A percentile compares a stretch with the other conserved stretches of the same genome.
These are phyloP conservation scores for Multifurca ochricompacta DNA, from an alignment of 768 basidiomycete genomes.

Conservation along the genomic window DNA sequence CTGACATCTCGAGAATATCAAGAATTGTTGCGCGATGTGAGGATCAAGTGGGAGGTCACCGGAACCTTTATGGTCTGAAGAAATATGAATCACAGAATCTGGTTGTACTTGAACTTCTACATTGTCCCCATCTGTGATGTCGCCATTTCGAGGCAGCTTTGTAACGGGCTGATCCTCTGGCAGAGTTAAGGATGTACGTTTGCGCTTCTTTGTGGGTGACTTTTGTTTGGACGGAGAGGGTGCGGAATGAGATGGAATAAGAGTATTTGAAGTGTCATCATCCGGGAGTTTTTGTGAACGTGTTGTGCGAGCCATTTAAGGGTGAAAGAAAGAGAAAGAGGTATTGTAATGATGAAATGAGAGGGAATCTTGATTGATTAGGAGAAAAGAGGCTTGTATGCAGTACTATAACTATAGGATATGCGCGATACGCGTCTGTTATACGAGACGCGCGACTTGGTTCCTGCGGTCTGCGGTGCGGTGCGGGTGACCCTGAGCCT, in stretches of 20 bases:
- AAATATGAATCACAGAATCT: slow-evolving; percentile 19
- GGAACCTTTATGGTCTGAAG: slow-evolving; percentile 30
- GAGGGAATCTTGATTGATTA: background rate
- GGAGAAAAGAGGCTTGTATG: slow-evolving; percentile 17
- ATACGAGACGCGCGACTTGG: slow-evolving; percentile 22
- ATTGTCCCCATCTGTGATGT: slow-evolving; percentile 28
- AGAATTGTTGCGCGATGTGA: slow-evolving; percentile 47
- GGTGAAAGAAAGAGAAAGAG: slow-evolving; percentile 8
- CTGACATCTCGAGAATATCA: slow-evolving; percentile 51
- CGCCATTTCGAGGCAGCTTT: slow-evolving; percentile 42
- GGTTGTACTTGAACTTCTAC: slow-evolving; percentile 23
- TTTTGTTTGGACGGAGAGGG: slow-evolving; percentile 27
- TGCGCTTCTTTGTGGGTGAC: slow-evolving; percentile 52
- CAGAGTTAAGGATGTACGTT: slow-evolving; percentile 43
- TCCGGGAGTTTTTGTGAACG: slow-evolving; percentile 48
- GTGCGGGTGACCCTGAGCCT: background rate
- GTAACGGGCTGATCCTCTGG: slow-evolving; percentile 40
- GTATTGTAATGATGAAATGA: slow-evolving; percentile 8
- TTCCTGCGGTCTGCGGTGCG: background rate
- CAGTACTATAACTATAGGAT: too few relatives aligned
- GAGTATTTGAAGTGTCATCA: slow-evolving; percentile 27
- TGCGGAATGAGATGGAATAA: slow-evolving; percentile 15
- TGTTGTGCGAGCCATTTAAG: slow-evolving; percentile 67
- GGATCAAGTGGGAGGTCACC: slow-evolving; percentile 42
- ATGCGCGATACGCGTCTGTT: slow-evolving; percentile 30